Evolutionary conservation across 1,139 yeast genomes (phyloP).

Genomic region (Lodderomyces jiufengensis): DNA sequence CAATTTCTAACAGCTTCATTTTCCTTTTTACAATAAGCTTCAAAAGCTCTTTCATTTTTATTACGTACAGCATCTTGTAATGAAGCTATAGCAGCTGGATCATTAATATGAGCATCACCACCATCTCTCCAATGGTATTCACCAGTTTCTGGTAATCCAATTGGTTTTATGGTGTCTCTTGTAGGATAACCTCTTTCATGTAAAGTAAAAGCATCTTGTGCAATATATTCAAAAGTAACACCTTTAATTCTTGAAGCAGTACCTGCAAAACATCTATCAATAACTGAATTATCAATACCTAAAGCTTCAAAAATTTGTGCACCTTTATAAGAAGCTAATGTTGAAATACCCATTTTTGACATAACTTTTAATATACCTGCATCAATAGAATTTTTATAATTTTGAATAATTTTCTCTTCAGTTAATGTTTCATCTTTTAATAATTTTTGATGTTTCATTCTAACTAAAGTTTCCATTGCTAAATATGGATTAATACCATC

Average conservation of each 20-base stretch:
- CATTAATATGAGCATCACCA: constrained; percentile 92
- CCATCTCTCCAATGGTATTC: constrained; percentile 99
- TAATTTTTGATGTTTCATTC: constrained; percentile 80
- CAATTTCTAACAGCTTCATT: constrained; percentile 89
- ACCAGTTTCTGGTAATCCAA: constrained; percentile 88
- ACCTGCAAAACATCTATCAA: constrained; percentile 94
- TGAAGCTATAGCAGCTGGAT: constrained; percentile 91
- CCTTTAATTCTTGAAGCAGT: constrained; percentile 97
- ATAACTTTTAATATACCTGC: constrained; percentile 93
- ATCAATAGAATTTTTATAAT: constrained; percentile 80
- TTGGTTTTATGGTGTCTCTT: constrained; percentile 66
- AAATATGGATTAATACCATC: constrained; percentile 94
- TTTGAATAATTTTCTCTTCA: constrained; percentile 59
- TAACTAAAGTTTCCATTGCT: constrained; percentile 83
- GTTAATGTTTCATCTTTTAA: constrained; percentile 55
- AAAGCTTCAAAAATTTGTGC: constrained; percentile 97
- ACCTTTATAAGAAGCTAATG: constrained; percentile 95
- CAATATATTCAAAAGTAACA: constrained; percentile 90
- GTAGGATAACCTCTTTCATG: constrained; percentile 91
- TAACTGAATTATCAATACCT: constrained; percentile 93
- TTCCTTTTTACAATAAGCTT: constrained; percentile 83
- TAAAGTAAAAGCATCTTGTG: constrained; percentile 91
- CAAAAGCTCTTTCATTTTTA: constrained; percentile 91
- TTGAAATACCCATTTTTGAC: constrained; percentile 99
- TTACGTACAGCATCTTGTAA: constrained; percentile 96